Conservation (phyloP, 345 rosid species). For the Gossypium thurberi region DNA sequence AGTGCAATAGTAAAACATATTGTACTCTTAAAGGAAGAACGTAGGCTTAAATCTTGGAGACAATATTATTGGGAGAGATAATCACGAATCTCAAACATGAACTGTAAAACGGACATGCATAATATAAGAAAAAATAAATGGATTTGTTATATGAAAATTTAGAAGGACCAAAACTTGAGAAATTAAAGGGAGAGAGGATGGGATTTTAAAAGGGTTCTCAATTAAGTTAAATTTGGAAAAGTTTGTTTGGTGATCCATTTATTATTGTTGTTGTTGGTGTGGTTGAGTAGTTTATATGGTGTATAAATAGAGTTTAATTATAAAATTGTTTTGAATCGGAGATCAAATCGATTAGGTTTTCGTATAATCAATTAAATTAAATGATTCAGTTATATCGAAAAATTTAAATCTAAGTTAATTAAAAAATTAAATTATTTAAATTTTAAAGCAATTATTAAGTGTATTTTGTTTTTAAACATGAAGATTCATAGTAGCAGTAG, state of each 20-base stretch:
- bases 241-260: not conserved
- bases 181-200: not conserved
- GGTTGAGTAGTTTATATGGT: not conserved
- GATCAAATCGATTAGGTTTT: too few species aligned
- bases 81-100: too few species aligned
- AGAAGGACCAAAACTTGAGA: not conserved
- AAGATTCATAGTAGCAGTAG: not conserved
- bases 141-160: not conserved
- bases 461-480: not conserved
- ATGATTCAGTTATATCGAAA: too few species aligned
- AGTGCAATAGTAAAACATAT: too few species aligned
- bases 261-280: not conserved
- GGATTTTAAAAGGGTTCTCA: not conserved
- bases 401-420: too few species aligned
- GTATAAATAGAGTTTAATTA: not conserved
- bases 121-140: too few species aligned
- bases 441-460: not conserved
- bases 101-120: too few species aligned
- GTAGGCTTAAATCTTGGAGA: too few species aligned
- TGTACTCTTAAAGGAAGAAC: rapidly evolving
- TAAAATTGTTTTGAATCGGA: too few species aligned
- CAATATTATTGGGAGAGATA: rapidly evolving
- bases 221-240: not conserved
- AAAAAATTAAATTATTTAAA: too few species aligned
- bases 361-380: too few species aligned